phyloP scores from a whole-genome alignment of 768 basidiomycete genomes.

The Xerocomellus amylosporus region DNA sequence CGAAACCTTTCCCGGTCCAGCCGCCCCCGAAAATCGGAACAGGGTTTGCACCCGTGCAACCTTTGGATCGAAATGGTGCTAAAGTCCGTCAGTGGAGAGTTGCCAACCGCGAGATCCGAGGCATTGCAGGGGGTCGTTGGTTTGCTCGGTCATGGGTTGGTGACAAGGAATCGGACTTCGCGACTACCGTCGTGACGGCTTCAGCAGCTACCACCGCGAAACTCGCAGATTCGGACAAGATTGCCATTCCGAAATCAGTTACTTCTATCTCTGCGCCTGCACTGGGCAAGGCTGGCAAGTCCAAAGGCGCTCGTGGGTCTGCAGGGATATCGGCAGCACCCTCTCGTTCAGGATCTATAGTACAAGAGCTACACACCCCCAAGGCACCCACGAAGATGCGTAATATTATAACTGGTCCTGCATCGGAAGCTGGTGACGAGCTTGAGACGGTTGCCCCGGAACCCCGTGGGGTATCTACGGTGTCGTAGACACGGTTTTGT shows the following conservation, averaged over 20 bases:
- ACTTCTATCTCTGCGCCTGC: slow-evolving; percentile 48
- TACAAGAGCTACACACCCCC: slow-evolving; percentile 43
- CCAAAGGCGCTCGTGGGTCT: slow-evolving; percentile 35
- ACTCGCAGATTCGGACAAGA: slow-evolving; percentile 27
- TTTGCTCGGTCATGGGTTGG: slow-evolving; percentile 81
- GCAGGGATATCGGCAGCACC: slow-evolving; percentile 51
- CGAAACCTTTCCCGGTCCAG: slow-evolving; percentile 82
- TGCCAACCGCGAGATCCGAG: slow-evolving; percentile 74
- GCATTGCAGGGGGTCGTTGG: slow-evolving; percentile 84
- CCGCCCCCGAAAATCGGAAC: slow-evolving; percentile 72
- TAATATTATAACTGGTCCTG: slow-evolving; percentile 51
- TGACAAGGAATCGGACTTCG: slow-evolving; percentile 71
- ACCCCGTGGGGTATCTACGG: slow-evolving; percentile 14
- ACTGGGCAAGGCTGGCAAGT: slow-evolving; percentile 42
- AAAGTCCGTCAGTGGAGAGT: slow-evolving; percentile 71
- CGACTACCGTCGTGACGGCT: slow-evolving; percentile 34
- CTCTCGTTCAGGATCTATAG: slow-evolving; percentile 56
- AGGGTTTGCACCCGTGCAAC: slow-evolving; percentile 64
- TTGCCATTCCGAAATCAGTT: slow-evolving; percentile 36
- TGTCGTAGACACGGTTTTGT: slow-evolving; percentile 15
- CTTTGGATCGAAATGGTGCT: slow-evolving; percentile 61
- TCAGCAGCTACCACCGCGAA: slow-evolving; percentile 29
- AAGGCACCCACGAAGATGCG: slow-evolving; percentile 67
- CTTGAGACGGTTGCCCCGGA: slow-evolving; percentile 37
- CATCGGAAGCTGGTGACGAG: slow-evolving; percentile 50